phyloP scores from a whole-genome alignment of 2,329 filamentous ascomycete genomes.

The Curvularia spicifera region DNA sequence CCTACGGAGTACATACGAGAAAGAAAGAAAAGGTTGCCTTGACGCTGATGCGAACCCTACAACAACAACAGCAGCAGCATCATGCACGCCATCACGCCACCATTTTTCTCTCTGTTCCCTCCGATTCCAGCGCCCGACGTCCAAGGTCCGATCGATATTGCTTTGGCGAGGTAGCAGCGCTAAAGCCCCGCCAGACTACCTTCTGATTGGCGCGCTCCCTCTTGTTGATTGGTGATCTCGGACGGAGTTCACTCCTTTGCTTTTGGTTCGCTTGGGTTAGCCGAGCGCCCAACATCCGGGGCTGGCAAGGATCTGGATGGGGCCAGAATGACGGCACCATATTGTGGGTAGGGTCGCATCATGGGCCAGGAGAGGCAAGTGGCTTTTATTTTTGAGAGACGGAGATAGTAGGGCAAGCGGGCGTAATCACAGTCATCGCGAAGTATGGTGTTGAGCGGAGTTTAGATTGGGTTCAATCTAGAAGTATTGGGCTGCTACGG shows the following conservation, averaged over 20 bases:
- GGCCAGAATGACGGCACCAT: constrained; percentile 1
- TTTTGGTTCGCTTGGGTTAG: constrained; percentile 9
- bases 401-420: neutral
- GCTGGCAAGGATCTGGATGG: neutral
- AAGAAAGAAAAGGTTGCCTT: neutral
- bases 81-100: neutral
- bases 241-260: constrained; percentile 8
- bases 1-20: neutral
- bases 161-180: neutral
- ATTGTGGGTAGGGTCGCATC: neutral
- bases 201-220: neutral
- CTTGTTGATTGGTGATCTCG: neutral
- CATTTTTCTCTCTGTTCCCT: neutral
- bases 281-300: neutral
- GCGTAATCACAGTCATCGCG: neutral
- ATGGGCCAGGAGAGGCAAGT: neutral
- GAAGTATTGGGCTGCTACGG: neutral
- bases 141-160: neutral
- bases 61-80: neutral
- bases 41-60: neutral
- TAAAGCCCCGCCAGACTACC: neutral
- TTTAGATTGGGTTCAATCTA: neutral
- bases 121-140: neutral
- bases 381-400: neutral
- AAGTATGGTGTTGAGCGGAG: neutral